Evolutionary conservation across 179 eudicot species (phyloP), one percentile per base, ranked within the genome.

Genomic region (Gypsophila paniculata): DNA sequence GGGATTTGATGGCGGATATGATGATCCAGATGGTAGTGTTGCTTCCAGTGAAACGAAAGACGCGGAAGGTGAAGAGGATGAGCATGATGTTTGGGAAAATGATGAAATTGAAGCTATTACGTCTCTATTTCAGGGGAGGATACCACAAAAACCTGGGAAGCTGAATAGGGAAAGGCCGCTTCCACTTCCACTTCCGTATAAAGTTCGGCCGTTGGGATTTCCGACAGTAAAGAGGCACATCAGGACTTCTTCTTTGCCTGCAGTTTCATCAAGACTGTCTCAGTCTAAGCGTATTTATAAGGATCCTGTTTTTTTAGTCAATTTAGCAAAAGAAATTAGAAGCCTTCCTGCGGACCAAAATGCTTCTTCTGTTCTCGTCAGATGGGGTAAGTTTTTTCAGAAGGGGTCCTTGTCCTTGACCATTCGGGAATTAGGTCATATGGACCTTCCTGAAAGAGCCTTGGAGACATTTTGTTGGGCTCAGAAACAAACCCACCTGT

Each of bases 51-150:
- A 71, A 25, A 77, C 59, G 12, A 23, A 38, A 65, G 81, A 75
- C 34, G 76, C 55, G 48, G 80, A 74, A 62, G 69, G 38, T 34
- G 77, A 46, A 42, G 65, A 72, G 4, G 83, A 77, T 59, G 89
- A 72, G 38, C 55, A 65, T 49, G 72, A 70, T 73, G 81, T 61
- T 42, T 94, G 99, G 97, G 86, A 85, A 44, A 68, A 72, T 0
- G 96, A 91, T 71, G 99, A 94, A 80, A 82, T 91, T 60, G 94
- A 94, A 75, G 91, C 99, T 21, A 94, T 94, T 74, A 84, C 97
- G 55, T 88, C 96, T 59, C 88, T 94, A 17, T 94, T 94, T 75
- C 80, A 83, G 75, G 92, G 97, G 52, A 88, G 99, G 52, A 78
- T 94, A 62, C 96, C 96, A 76, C 97, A 86, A 72, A 91, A 89